Percentiles rank a stretch among this genome's conserved stretches.
These are phyloP conservation scores for Picea sitchensis DNA, from an alignment of 75 land plant genomes.

Conservation along the genomic window DNA sequence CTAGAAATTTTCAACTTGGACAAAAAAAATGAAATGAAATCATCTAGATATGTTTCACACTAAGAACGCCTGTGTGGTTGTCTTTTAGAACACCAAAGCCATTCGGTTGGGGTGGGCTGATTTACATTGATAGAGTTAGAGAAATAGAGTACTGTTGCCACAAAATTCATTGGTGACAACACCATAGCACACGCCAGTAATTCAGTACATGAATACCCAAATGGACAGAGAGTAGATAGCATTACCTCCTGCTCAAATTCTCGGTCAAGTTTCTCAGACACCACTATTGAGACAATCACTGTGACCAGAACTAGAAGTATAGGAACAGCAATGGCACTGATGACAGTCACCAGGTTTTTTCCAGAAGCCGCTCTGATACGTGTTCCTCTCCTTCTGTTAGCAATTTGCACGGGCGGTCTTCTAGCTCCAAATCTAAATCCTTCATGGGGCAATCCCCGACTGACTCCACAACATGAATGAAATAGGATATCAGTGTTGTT, in stretches of 20 bases:
- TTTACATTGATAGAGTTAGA: too few relatives aligned
- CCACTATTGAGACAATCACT: slow-evolving; percentile 7
- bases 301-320: slow-evolving; percentile 2
- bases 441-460: neutral
- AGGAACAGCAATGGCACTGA: neutral
- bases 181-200: neutral
- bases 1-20: too few relatives aligned
- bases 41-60: too few relatives aligned
- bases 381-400: neutral
- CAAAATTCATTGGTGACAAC: neutral
- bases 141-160: too few relatives aligned
- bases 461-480: too few relatives aligned
- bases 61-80: too few relatives aligned
- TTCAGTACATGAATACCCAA: neutral
- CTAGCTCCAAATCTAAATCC: neutral
- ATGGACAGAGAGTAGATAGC: neutral
- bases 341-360: neutral
- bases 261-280: slow-evolving; percentile 6
- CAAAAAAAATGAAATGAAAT: too few relatives aligned
- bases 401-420: too few relatives aligned
- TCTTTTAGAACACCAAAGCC: too few relatives aligned
- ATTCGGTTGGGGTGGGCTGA: too few relatives aligned
- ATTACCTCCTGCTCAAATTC: slow-evolving; percentile 6
- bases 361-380: neutral
- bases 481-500: too few relatives aligned